Conservation (phyloP, 768 basidiomycete species). For the Boletales sp. region DNA sequence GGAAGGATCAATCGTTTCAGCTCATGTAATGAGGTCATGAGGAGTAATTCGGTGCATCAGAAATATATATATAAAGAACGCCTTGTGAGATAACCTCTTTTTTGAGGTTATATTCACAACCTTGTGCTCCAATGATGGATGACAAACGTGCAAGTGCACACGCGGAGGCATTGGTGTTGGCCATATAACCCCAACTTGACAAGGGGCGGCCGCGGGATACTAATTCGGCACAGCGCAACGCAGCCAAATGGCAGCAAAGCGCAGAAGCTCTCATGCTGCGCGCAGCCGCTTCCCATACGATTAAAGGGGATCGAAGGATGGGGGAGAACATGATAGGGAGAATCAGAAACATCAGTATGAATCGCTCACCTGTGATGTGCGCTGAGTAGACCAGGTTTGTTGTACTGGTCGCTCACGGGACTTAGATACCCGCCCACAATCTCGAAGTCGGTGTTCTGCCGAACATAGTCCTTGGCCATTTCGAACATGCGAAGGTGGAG, state of each 20-base stretch:
- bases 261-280: slow-evolving; percentile 2
- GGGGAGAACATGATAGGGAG: not conserved
- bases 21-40: slow-evolving; percentile 6
- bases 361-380: slow-evolving; percentile 79
- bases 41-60: not conserved
- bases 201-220: slow-evolving; percentile 14
- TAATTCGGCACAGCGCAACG: not conserved
- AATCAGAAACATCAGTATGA: not conserved
- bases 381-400: slow-evolving; percentile 90
- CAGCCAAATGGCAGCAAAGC: not conserved
- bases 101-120: slow-evolving; percentile 3
- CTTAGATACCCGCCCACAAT: slow-evolving; percentile 95
- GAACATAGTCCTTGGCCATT: slow-evolving; percentile 96
- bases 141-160: slow-evolving; percentile 4
- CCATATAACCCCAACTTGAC: slow-evolving; percentile 5
- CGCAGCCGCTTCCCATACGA: not conserved
- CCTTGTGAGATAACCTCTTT: slow-evolving; percentile 11
- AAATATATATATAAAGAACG: no score
- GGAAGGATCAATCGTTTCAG: slow-evolving; percentile 10
- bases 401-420: slow-evolving; percentile 94
- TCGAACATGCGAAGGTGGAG: slow-evolving; percentile 99
- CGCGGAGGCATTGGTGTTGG: slow-evolving; percentile 1
- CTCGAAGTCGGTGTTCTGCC: slow-evolving; percentile 89
- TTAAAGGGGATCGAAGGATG: not conserved
- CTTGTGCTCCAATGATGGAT: not conserved